Evolutionary conservation across 306 rosid genomes (phyloP).

Genomic region (Astragalus membranaceus): DNA sequence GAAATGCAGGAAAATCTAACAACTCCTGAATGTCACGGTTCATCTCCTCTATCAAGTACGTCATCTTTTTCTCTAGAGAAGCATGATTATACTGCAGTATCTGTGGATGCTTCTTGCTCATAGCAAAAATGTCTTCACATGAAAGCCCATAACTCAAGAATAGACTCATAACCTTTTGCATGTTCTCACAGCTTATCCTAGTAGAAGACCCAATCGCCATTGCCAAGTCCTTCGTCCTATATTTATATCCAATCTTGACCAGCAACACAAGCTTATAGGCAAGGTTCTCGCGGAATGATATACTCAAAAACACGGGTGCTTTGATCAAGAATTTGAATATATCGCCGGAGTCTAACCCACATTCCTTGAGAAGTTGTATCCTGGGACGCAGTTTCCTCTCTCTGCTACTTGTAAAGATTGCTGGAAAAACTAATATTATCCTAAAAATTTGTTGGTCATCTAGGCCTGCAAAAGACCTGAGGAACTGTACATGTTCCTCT

Average conservation of each 20-base stretch:
- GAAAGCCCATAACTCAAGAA: constrained; percentile 61
- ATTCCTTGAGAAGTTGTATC: constrained; percentile 64
- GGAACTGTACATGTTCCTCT: constrained; percentile 42
- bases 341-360: constrained; percentile 53
- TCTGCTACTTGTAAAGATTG: constrained; percentile 53
- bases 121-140: constrained; percentile 46
- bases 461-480: constrained; percentile 57
- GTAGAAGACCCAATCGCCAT: constrained; percentile 51
- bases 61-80: constrained; percentile 63
- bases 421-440: constrained; percentile 48
- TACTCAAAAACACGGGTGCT: constrained; percentile 65
- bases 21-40: constrained; percentile 62
- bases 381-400: constrained; percentile 75
- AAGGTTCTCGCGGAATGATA: constrained; percentile 55
- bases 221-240: constrained; percentile 59
- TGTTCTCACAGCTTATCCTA: constrained; percentile 61
- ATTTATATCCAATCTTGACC: constrained; percentile 65
- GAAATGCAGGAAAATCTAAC: constrained; percentile 68
- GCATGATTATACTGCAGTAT: constrained; percentile 55
- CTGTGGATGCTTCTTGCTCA: constrained; percentile 80
- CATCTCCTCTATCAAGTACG: constrained; percentile 65
- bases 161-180: constrained; percentile 56
- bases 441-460: constrained; percentile 51
- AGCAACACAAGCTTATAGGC: constrained; percentile 48
- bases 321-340: constrained; percentile 62